Percentiles rank a stretch among this genome's conserved stretches.
phyloP scores from a whole-genome alignment of 2,329 filamentous ascomycete species.

The Taxawa tesnikishii region DNA sequence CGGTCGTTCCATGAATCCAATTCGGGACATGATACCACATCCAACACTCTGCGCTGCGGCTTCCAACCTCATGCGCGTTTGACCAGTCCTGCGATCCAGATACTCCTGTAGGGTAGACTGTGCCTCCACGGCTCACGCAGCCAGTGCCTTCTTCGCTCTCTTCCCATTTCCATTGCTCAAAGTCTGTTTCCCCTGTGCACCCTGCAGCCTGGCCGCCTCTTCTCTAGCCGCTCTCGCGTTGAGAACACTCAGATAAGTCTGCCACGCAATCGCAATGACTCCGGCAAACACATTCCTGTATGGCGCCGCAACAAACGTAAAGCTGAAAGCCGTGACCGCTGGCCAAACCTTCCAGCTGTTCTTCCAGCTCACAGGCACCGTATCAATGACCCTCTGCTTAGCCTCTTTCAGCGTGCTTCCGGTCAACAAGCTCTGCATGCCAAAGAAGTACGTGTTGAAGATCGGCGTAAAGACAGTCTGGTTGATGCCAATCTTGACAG shows the following conservation, averaged over 20 bases:
- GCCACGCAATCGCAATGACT: conserved; percentile 74
- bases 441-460: conserved; percentile 41
- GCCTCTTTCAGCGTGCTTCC: conserved; percentile 55
- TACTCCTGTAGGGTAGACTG: too few relatives aligned
- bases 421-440: conserved; percentile 34
- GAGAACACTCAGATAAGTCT: conserved; percentile 75
- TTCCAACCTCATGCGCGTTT: too few relatives aligned
- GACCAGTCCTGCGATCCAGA: too few relatives aligned
- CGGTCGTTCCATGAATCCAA: too few relatives aligned
- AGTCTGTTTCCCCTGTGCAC: conserved; percentile 4
- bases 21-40: too few relatives aligned
- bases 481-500: conserved; percentile 67
- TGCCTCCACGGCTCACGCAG: too few relatives aligned
- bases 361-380: conserved; percentile 62
- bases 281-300: conserved; percentile 70
- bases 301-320: conserved; percentile 69
- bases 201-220: too few relatives aligned
- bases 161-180: neutral
- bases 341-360: conserved; percentile 88
- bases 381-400: conserved; percentile 57
- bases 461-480: conserved; percentile 67
- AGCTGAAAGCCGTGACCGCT: conserved; percentile 71
- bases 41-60: too few relatives aligned
- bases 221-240: conserved; percentile 59
- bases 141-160: neutral